Evolutionary conservation across 208 protist species (phyloP).

Genomic region (Leishmania turanica): DNA sequence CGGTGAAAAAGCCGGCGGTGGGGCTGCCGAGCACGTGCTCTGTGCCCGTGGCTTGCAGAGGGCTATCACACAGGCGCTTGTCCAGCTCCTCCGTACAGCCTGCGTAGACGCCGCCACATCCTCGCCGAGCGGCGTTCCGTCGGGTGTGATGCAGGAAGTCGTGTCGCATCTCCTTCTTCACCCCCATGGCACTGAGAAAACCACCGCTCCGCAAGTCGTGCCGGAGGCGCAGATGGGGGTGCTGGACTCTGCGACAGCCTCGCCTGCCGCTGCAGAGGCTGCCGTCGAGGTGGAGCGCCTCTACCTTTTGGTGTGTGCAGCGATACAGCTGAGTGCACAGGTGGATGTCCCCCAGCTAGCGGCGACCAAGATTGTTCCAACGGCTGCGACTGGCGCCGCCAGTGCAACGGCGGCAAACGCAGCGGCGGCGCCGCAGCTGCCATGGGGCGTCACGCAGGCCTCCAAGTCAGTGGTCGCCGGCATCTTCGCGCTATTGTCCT

Average conservation of each 20-base stretch:
- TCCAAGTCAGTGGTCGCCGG: slow-evolving; percentile 24
- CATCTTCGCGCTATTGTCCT: slow-evolving; percentile 20
- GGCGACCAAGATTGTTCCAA: neutral
- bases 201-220: neutral
- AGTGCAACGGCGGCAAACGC: neutral
- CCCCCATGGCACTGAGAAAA: slow-evolving; percentile 2
- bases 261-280: slow-evolving; percentile 4
- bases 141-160: slow-evolving; percentile 6
- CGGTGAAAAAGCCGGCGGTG: neutral
- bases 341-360: neutral
- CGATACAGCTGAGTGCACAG: slow-evolving; percentile 21
- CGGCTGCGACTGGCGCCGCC: neutral
- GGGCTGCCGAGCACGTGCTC: neutral
- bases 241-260: neutral
- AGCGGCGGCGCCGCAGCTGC: slow-evolving; percentile 2
- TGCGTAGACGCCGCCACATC: neutral
- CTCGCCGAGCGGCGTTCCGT: neutral
- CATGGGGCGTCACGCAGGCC: slow-evolving; percentile 13
- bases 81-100: slow-evolving; percentile 16
- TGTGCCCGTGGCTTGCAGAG: slow-evolving; percentile 14
- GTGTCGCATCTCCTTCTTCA: slow-evolving; percentile 23
- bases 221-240: slow-evolving; percentile 12
- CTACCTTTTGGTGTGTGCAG: slow-evolving; percentile 23
- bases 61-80: slow-evolving; percentile 18
- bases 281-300: slow-evolving; percentile 34